Base-by-base conservation (phyloP, 177 flowering plant genomes). In the Vitis hybrid region DNA sequence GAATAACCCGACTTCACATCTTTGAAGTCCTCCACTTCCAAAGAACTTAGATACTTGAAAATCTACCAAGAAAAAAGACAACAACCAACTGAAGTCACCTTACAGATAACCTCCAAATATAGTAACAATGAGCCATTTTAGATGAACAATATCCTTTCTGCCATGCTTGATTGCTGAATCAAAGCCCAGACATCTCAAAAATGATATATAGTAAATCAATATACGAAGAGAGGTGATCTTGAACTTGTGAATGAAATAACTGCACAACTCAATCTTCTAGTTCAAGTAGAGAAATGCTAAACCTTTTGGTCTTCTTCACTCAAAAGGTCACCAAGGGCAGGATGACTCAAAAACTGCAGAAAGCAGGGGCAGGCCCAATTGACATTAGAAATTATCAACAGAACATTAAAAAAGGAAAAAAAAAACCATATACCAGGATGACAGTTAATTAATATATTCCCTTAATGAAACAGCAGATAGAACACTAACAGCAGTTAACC, bases 241-340 rank as follows among this genome's bases (percentile, higher is more conserved):
- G 56, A 48, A 20, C n/a, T 14, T 13, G 9, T 1, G 9, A 56
- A n/a, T 9, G 59, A 58, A 58, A 15, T 55, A 57, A 57, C 15
- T 63, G 50, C 69, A 53, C 35, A 21, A 17, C 12, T 51, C 8
- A 4, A 17, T 4, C 20, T 68, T 20, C 57, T 1, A 70, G 53
- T 49, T 69, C 57, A 63, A 21, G 20, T 32, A 67, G 50, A 59
- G 0, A 60, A 64, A 64, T 50, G 32, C 11, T 61, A 73, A 74
- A 95, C 98, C 97, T 90, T 94, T 74, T 94, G 91, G 71, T 96
- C 99, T 62, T 94, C 98, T 68, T 86, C 95, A 58, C 67, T 88
- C 83, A 92, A 74, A 68, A 94, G 90, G 50, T 86, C 92, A 78
- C 88, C 72, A 54, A 96, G 91, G 51, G 90, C 97, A 76, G 99